Evolutionary conservation across 768 basidiomycete species (phyloP), one percentile per base, ranked within the genome.

Genomic region (Leccinum arenicola): DNA sequence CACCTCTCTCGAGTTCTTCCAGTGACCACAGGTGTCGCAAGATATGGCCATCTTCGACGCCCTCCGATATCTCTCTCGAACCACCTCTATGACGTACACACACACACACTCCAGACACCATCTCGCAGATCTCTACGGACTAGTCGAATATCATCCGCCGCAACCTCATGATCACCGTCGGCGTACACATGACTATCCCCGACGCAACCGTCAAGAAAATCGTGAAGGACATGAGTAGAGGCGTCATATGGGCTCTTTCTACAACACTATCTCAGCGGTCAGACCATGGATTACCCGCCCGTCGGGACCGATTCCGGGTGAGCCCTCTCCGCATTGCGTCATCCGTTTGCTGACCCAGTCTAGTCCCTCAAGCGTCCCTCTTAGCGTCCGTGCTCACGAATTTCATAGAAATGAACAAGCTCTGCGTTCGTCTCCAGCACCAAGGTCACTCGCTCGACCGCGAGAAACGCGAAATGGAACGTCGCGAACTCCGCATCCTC

Each of bases 351-450:
- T 25, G 6, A 9, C 38, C 23, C 17, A 14, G 21, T n/a, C 52
- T 61, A 96, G 96, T 17, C 92, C 95, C 15, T 23, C 73, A 78
- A 51, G 97, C 97, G 51, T 92, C 94, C 70, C 80, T 99, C 3
- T 88, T 95, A 75, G 85, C 85, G 3, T 98, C 98, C 71, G 95
- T 98, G 43, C 82, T 99, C 59, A 98, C 95, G 60, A 98, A 99
- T 74, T 98, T 99, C 69, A 93, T 99, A 70, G 97, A 99, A 71
- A 99, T 98, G 96, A 99, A 98, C 83, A 99, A 98, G 72, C 87
- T 98, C 23, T 98, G 97, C 97, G 97, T 99, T 3, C 91, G 97
- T 43, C 81, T 98, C 11, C 97, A 98, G 73, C 97, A 99, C 68
- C 93, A 96, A 69, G 97, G 97, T 0, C 95, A 98, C 68, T 97